Evolutionary conservation across 2,329 filamentous ascomycete genomes (phyloP).

Genomic region (Elsinoe perseae): DNA sequence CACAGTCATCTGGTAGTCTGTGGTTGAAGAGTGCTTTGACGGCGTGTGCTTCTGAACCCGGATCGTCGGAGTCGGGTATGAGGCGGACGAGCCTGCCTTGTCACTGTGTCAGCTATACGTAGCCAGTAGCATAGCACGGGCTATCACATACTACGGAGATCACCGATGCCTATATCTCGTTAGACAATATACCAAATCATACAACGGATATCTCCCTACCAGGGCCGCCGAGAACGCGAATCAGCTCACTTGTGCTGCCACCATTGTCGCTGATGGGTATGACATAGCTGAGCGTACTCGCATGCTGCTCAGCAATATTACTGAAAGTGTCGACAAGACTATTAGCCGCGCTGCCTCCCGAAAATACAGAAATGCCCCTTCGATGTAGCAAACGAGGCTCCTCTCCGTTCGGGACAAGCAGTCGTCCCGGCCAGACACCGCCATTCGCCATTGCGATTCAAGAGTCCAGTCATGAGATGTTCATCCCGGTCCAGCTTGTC

Average conservation of each 20-base stretch:
- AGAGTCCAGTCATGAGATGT: not conserved
- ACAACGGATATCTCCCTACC: slow-evolving; percentile 44
- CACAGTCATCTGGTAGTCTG: slow-evolving; percentile 58
- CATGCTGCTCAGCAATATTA: slow-evolving; percentile 50
- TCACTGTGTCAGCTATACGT: not conserved
- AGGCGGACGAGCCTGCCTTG: slow-evolving; percentile 77
- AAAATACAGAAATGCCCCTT: slow-evolving; percentile 72
- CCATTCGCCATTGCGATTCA: not conserved
- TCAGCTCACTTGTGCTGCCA: slow-evolving; percentile 85
- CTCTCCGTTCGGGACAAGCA: slow-evolving; percentile 8
- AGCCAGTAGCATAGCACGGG: not conserved
- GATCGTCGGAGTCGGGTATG: slow-evolving; percentile 58
- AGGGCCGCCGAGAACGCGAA: slow-evolving; percentile 88
- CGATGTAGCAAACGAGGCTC: slow-evolving; percentile 10
- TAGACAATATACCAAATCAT: not conserved
- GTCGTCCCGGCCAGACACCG: not conserved
- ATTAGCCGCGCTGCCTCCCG: slow-evolving; percentile 89
- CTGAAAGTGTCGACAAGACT: slow-evolving; percentile 86
- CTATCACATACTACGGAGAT: slow-evolving; percentile 57
- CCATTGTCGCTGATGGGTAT: slow-evolving; percentile 97
- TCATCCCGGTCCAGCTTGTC: too few species aligned
- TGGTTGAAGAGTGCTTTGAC: slow-evolving; percentile 84
- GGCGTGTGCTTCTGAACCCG: slow-evolving; percentile 59
- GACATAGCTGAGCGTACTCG: slow-evolving; percentile 68
- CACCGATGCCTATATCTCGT: slow-evolving; percentile 51